phyloP scores from a whole-genome alignment of 2,329 filamentous ascomycete species.

The Fusarium chaquense region DNA sequence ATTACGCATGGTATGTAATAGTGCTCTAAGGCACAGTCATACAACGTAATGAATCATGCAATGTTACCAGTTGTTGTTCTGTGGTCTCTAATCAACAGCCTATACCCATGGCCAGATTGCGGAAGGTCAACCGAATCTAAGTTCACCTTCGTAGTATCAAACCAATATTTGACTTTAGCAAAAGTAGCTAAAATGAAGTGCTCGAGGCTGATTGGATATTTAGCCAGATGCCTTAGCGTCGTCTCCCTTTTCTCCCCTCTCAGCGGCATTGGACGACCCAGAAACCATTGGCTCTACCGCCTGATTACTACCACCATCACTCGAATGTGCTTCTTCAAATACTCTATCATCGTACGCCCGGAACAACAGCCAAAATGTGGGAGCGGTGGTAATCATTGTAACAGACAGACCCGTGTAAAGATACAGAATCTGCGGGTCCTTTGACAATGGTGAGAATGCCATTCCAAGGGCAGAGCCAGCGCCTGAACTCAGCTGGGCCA shows the following conservation, averaged over 20 bases:
- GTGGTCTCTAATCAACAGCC: too few relatives aligned
- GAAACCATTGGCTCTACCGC: neutral
- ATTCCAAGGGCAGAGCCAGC: constrained; percentile 7
- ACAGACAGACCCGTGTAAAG: neutral
- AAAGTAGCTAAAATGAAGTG: too few relatives aligned
- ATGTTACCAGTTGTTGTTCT: neutral
- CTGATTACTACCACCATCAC: neutral
- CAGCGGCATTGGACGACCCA: too few relatives aligned
- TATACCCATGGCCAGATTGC: too few relatives aligned
- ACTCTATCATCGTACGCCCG: neutral
- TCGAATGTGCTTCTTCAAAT: neutral
- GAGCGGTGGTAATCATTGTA: neutral
- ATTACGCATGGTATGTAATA: neutral
- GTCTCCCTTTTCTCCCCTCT: neutral
- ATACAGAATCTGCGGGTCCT: neutral
- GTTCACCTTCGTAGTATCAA: too few relatives aligned
- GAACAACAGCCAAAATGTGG: neutral
- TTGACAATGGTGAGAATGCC: neutral
- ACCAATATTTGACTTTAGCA: too few relatives aligned
- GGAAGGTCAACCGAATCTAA: too few relatives aligned
- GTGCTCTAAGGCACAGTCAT: neutral
- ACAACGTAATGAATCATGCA: neutral
- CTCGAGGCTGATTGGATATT: neutral
- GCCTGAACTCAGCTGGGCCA: constrained; percentile 2
- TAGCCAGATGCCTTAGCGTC: neutral